Percentiles rank a stretch among this genome's conserved stretches.
Conservation (phyloP, 2,329 filamentous ascomycete genomes). For the Diplodia scrobiculata region DNA sequence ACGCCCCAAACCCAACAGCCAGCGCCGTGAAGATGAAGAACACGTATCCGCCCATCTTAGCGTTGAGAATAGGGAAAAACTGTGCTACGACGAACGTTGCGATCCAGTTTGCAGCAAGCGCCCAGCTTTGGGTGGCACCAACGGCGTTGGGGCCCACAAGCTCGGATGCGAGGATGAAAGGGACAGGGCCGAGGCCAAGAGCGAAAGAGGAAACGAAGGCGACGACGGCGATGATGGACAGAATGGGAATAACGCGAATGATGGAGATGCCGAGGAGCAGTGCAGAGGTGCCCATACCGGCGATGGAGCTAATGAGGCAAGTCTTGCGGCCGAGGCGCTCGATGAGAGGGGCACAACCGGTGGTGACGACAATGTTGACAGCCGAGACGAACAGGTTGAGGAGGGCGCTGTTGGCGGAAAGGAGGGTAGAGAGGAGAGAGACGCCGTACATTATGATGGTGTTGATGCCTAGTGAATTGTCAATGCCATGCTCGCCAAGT, state of each 20-base stretch:
- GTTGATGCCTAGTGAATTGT: conserved; percentile 67
- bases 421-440: conserved; percentile 76
- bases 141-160: conserved; percentile 88
- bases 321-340: conserved; percentile 86
- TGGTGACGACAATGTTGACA: conserved; percentile 82
- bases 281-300: conserved; percentile 79
- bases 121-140: conserved; percentile 87
- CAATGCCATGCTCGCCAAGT: neutral
- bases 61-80: conserved; percentile 88
- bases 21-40: conserved; percentile 89
- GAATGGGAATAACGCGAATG: conserved; percentile 66
- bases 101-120: conserved; percentile 81
- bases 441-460: conserved; percentile 99
- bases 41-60: conserved; percentile 75
- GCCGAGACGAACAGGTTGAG: conserved; percentile 85
- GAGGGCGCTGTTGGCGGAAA: conserved; percentile 77
- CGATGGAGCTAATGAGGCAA: conserved; percentile 78
- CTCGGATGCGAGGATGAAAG: conserved; percentile 91
- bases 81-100: conserved; percentile 91
- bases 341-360: conserved; percentile 77
- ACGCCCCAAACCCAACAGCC: conserved; percentile 67
- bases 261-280: conserved; percentile 80
- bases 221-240: conserved; percentile 80
- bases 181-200: conserved; percentile 86
- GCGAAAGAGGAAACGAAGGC: conserved; percentile 89